Percentiles rank a stretch among this genome's conserved stretches.
These are phyloP conservation scores for Saturnispora quitensis DNA, from an alignment of 805 yeast genomes.

Conservation along the genomic window DNA sequence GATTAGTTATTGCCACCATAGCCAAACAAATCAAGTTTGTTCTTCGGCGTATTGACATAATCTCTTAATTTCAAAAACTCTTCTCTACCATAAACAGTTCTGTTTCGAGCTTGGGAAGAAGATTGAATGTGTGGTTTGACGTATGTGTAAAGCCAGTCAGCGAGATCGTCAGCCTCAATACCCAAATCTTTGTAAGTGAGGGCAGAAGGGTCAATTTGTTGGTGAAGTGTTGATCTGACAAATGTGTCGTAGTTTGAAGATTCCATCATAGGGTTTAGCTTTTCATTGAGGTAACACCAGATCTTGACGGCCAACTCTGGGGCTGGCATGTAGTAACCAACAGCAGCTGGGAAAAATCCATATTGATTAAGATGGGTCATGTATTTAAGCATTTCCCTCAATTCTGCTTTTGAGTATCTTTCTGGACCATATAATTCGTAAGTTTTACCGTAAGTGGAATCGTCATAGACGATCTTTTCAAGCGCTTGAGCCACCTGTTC, in stretches of 20 bases:
- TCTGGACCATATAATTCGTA: slow-evolving; percentile 73
- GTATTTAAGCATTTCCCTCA: slow-evolving; percentile 60
- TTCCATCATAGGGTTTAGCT: slow-evolving; percentile 33
- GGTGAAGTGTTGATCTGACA: slow-evolving; percentile 64
- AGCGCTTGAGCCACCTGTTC: slow-evolving; percentile 70
- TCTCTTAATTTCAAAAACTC: slow-evolving; percentile 28
- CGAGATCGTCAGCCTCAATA: slow-evolving; percentile 46
- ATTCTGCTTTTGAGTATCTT: slow-evolving; percentile 47
- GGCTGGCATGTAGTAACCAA: slow-evolving; percentile 29
- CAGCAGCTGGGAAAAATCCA: slow-evolving; percentile 30
- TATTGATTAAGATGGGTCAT: slow-evolving; percentile 28
- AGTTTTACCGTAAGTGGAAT: slow-evolving; percentile 66
- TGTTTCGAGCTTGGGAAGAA: slow-evolving; percentile 28
- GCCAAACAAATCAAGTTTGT: slow-evolving; percentile 26
- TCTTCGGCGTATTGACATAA: slow-evolving; percentile 29
- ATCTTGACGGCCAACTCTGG: slow-evolving; percentile 31
- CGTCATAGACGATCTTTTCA: slow-evolving; percentile 73
- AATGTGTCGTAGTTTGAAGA: slow-evolving; percentile 58
- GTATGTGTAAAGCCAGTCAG: slow-evolving; percentile 39
- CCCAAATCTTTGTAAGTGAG: slow-evolving; percentile 64
- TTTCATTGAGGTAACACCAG: slow-evolving; percentile 32
- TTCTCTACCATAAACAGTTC: slow-evolving; percentile 31
- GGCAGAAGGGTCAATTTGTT: slow-evolving; percentile 50
- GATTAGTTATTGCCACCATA: slow-evolving; percentile 14
- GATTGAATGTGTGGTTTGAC: slow-evolving; percentile 29